Evolutionary conservation across 768 basidiomycete species (phyloP).

Genomic region (Pluteus cervinus): DNA sequence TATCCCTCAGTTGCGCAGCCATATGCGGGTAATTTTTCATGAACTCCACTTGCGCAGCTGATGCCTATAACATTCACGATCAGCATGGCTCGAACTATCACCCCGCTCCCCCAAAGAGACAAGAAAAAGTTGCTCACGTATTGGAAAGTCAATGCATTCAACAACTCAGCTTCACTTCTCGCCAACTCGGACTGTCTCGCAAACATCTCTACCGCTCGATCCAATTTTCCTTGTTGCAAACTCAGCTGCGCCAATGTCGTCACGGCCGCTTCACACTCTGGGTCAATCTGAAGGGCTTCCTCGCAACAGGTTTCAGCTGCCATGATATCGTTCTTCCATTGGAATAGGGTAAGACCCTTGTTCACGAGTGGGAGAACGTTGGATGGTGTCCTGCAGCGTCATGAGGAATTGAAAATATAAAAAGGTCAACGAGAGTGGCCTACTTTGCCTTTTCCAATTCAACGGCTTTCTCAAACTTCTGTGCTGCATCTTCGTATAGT

Average conservation of each 20-base stretch:
- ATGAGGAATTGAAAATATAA: slow-evolving; percentile 5
- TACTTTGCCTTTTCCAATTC: slow-evolving; percentile 81
- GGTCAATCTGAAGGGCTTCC: slow-evolving; percentile 83
- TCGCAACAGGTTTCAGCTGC: slow-evolving; percentile 81
- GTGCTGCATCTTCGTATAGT: slow-evolving; percentile 80
- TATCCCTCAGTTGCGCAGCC: slow-evolving; percentile 57
- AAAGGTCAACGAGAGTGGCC: slow-evolving; percentile 12
- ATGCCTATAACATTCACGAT: slow-evolving; percentile 47
- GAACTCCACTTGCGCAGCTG: slow-evolving; percentile 78
- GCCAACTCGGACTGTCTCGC: slow-evolving; percentile 79
- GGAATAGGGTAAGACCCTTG: slow-evolving; percentile 94
- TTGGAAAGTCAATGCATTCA: slow-evolving; percentile 70
- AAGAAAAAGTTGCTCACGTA: slow-evolving; percentile 42
- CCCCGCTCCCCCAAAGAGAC: not conserved
- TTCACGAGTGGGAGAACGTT: slow-evolving; percentile 96
- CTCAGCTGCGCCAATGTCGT: slow-evolving; percentile 92
- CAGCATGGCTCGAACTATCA: not conserved
- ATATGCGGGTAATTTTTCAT: slow-evolving; percentile 77
- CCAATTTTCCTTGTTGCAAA: slow-evolving; percentile 86
- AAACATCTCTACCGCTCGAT: slow-evolving; percentile 83
- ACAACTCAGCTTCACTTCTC: slow-evolving; percentile 85
- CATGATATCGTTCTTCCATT: slow-evolving; percentile 88
- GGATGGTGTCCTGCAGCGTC: slow-evolving; percentile 29
- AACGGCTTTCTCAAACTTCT: slow-evolving; percentile 89
- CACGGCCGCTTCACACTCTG: slow-evolving; percentile 94